phyloP scores from a whole-genome alignment of 495 filamentous ascomycete species.

The Talaromyces stipitatus region DNA sequence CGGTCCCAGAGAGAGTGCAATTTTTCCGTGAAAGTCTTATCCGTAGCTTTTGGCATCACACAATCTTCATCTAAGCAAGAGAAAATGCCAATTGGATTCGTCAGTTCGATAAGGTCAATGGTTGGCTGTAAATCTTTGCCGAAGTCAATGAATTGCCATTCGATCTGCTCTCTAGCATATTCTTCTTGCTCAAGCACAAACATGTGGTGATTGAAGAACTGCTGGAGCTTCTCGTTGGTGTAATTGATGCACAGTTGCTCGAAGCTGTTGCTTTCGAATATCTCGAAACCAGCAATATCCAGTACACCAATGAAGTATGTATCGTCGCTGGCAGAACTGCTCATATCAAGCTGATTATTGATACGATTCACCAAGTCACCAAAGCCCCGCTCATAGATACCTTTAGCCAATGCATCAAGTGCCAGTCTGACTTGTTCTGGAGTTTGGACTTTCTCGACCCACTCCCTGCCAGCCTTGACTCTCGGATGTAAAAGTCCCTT shows the following conservation, averaged over 20 bases:
- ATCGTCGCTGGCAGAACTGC: conserved; percentile 70
- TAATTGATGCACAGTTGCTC: conserved; percentile 99
- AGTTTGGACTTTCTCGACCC: conserved; percentile 96
- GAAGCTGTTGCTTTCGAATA: conserved; percentile 97
- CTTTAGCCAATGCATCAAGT: conserved; percentile 89
- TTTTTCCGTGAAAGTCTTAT: conserved; percentile 96
- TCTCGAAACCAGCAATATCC: conserved; percentile 99
- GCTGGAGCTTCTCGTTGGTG: conserved; percentile 98
- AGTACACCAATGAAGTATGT: conserved; percentile 95
- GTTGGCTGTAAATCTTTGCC: conserved; percentile 96
- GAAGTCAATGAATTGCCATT: conserved; percentile 99
- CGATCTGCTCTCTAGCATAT: conserved; percentile 94
- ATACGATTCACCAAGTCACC: conserved; percentile 87
- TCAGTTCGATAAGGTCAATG: conserved; percentile 92
- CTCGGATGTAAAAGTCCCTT: conserved; percentile 84
- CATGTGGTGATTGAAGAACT: conserved; percentile 99
- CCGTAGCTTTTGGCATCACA: conserved; percentile 98
- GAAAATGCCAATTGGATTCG: conserved; percentile 97
- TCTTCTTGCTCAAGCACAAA: conserved; percentile 99
- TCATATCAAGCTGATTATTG: conserved; percentile 82
- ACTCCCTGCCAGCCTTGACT: conserved; percentile 93
- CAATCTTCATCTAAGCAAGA: conserved; percentile 97
- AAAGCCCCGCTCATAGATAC: conserved; percentile 94
- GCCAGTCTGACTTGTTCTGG: conserved; percentile 89
- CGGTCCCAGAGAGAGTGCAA: conserved; percentile 93